A percentile compares a stretch with the other conserved stretches of the same genome.
phyloP scores from a whole-genome alignment of 2,329 filamentous ascomycete species.

The Phyllosticta capitalensis region DNA sequence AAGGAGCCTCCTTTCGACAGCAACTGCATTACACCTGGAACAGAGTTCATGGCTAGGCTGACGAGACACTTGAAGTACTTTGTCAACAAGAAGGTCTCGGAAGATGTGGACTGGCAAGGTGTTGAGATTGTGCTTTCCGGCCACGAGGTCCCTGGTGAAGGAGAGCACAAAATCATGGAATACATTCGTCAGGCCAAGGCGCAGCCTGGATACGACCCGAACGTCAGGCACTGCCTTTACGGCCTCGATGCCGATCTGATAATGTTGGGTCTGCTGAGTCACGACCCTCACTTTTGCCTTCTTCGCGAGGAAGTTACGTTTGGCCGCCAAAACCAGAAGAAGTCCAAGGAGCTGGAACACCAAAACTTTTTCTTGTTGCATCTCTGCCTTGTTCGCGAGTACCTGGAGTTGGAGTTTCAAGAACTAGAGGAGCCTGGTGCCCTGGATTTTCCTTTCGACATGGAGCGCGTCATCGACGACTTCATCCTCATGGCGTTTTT shows the following conservation, averaged over 20 bases:
- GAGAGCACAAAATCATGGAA: constrained; percentile 99
- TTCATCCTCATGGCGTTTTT: constrained; percentile 99
- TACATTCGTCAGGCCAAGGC: constrained; percentile 97
- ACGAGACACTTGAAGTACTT: constrained; percentile 95
- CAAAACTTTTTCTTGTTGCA: constrained; percentile 98
- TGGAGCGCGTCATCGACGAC: constrained; percentile 96
- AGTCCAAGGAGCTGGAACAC: constrained; percentile 93
- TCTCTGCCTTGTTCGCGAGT: constrained; percentile 94
- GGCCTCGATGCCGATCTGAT: constrained; percentile 96
- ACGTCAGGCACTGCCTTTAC: constrained; percentile 93
- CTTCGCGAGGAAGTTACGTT: constrained; percentile 97
- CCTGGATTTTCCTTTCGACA: constrained; percentile 72
- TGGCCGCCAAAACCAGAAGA: constrained; percentile 74
- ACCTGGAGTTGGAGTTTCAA: constrained; percentile 93
- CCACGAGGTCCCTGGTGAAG: constrained; percentile 95
- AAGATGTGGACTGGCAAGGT: constrained; percentile 95
- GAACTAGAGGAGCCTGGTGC: constrained; percentile 67
- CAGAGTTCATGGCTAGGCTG: constrained; percentile 95
- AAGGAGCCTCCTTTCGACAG: constrained; percentile 96
- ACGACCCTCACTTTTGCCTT: constrained; percentile 96
- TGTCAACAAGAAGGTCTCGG: constrained; percentile 95
- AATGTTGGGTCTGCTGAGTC: constrained; percentile 93
- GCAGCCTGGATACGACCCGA: constrained; percentile 83
- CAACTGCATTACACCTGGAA: constrained; percentile 97
- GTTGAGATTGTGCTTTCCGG: constrained; percentile 94